phyloP scores from a whole-genome alignment of 2,329 filamentous ascomycete species.

The Fusarium tuaranense region DNA sequence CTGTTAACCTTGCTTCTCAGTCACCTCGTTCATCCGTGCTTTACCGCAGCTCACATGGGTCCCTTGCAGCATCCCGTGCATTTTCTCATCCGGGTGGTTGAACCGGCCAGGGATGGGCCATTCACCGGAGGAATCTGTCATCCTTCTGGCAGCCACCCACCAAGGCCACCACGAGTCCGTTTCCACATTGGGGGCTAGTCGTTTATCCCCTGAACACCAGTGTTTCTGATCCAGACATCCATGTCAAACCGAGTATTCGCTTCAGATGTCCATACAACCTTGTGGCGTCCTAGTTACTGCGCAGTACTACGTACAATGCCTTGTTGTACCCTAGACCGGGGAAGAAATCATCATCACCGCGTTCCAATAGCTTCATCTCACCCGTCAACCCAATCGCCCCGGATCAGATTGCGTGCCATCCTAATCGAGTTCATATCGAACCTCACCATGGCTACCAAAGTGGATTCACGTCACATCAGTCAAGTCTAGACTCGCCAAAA shows the following conservation, averaged over 20 bases:
- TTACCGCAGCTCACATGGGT: conserved; percentile 19
- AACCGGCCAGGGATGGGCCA: conserved; percentile 35
- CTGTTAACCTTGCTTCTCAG: conserved; percentile 25
- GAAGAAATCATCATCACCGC: conserved; percentile 3
- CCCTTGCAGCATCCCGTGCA: conserved; percentile 28
- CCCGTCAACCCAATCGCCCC: conserved; percentile 2
- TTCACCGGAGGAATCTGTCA: conserved; percentile 17
- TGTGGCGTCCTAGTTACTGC: background rate
- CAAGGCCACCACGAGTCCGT: conserved; percentile 15
- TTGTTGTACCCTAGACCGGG: conserved; percentile 8
- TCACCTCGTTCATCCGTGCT: conserved; percentile 32
- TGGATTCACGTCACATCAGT: background rate
- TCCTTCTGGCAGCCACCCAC: conserved; percentile 24
- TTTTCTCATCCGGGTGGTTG: conserved; percentile 35
- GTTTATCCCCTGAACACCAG: conserved; percentile 31
- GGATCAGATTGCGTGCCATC: background rate
- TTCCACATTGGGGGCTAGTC: conserved; percentile 26
- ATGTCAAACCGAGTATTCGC: conserved; percentile 1
- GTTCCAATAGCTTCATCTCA: conserved; percentile 6
- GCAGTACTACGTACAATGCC: background rate
- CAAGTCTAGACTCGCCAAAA: background rate
- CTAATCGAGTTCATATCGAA: background rate
- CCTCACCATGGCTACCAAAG: background rate
- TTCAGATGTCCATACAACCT: background rate
- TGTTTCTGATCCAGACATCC: conserved; percentile 34